Percentiles rank a stretch among this genome's conserved stretches.
Conservation (phyloP, 2,329 filamentous ascomycete genomes). For the Coniochaeta prunicola region DNA sequence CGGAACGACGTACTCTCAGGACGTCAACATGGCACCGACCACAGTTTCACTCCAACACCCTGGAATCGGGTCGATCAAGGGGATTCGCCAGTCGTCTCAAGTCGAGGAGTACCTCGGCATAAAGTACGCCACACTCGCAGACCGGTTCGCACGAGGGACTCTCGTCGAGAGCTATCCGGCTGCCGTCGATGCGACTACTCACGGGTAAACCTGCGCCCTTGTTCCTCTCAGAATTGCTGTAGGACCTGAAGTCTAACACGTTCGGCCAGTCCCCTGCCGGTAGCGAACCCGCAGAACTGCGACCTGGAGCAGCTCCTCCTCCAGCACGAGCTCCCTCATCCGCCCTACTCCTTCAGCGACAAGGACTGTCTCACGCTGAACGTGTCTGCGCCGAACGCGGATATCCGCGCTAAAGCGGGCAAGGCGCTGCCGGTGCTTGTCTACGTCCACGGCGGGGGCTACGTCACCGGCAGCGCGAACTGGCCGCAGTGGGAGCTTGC, state of each 20-base stretch:
- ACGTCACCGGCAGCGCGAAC: constrained; percentile 38
- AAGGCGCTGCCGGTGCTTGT: constrained; percentile 40
- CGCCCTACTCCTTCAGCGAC: constrained; percentile 1
- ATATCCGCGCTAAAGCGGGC: constrained; percentile 1
- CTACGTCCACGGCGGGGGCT: constrained; percentile 46
- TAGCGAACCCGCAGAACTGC: constrained; percentile 30
- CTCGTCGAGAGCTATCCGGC: constrained; percentile 5
- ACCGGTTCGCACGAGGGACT: constrained; percentile 11
- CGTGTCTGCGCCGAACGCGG: constrained; percentile 28
- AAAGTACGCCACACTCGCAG: constrained; percentile 13
- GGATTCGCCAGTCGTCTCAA: not conserved
- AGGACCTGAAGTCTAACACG: not conserved
- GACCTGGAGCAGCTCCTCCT: constrained; percentile 39
- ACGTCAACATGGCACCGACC: not conserved
- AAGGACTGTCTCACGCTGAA: not conserved
- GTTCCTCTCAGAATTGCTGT: not conserved
- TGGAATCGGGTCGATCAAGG: not conserved
- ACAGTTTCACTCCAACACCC: not conserved
- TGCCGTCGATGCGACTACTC: constrained; percentile 21
- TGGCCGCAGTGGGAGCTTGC: constrained; percentile 44
- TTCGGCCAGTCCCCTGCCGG: constrained; percentile 23
- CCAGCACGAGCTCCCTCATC: constrained; percentile 12
- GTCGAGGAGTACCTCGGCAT: constrained; percentile 15
- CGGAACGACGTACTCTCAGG: not conserved
- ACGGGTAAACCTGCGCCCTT: constrained; percentile 20